A percentile compares a stretch with the other conserved stretches of the same genome.
Evolutionary conservation across 2,329 filamentous ascomycete species (phyloP).

Genomic region (Venturia nashicola): DNA sequence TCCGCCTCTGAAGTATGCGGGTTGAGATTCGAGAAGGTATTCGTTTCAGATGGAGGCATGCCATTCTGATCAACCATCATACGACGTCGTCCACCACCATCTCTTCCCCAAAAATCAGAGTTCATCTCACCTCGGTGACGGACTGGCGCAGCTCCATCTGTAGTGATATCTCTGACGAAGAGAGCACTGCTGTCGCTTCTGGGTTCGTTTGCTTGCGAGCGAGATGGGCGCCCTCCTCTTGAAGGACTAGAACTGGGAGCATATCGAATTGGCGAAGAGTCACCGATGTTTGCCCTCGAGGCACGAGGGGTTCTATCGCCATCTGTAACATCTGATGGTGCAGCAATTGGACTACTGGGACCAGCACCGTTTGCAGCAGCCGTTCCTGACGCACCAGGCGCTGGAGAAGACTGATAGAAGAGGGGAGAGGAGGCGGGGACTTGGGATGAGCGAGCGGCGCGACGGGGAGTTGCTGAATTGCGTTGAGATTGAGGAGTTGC

Average conservation of each 20-base stretch:
- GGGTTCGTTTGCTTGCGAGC: constrained; percentile 40
- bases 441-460: constrained; percentile 42
- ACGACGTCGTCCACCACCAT: constrained; percentile 38
- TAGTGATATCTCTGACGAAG: constrained; percentile 58
- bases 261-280: constrained; percentile 87
- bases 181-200: constrained; percentile 65
- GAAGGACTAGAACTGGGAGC: constrained; percentile 65
- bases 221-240: constrained; percentile 6
- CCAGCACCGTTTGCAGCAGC: constrained; percentile 24
- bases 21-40: constrained; percentile 56
- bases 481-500: constrained; percentile 6
- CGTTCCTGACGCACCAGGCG: constrained; percentile 22
- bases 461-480: constrained; percentile 35
- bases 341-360: constrained; percentile 21
- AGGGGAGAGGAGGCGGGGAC: constrained; percentile 62
- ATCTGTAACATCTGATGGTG: constrained; percentile 32
- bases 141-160: constrained; percentile 38
- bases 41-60: constrained; percentile 45
- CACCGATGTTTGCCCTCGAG: constrained; percentile 43
- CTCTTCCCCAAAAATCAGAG: constrained; percentile 55
- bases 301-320: constrained; percentile 62
- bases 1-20: constrained; percentile 89
- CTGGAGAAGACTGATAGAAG: constrained; percentile 57
- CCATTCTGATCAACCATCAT: constrained; percentile 55
- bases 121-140: constrained; percentile 77